Evolutionary conservation across 2,329 filamentous ascomycete species (phyloP).

Genomic region (Colletotrichum somersetense): DNA sequence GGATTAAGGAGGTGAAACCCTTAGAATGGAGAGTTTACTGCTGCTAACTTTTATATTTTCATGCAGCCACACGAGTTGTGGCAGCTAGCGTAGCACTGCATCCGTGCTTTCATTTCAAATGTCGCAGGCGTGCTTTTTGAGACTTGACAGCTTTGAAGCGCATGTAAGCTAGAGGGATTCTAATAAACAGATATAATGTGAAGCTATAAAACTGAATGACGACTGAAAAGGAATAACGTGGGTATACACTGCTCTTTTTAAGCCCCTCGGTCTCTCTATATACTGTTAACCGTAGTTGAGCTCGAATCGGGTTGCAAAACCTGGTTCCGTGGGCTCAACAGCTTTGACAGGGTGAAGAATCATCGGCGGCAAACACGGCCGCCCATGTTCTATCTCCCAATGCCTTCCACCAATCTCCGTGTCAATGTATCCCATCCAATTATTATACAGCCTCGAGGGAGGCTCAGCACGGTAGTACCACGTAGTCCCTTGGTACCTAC

Average conservation of each 20-base stretch:
- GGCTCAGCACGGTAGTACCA: conserved; percentile 72
- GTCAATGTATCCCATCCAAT: conserved; percentile 72
- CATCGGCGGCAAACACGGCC: conserved; percentile 69
- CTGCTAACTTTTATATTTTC: too few relatives aligned
- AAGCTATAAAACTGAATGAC: too few relatives aligned
- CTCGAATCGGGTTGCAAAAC: conserved; percentile 54
- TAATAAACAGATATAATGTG: too few relatives aligned
- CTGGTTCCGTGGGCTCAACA: conserved; percentile 62
- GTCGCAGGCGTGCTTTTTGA: too few relatives aligned
- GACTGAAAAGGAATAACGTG: too few relatives aligned
- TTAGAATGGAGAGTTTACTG: too few relatives aligned
- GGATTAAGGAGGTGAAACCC: too few relatives aligned
- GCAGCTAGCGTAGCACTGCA: too few relatives aligned
- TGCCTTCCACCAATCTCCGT: conserved; percentile 64
- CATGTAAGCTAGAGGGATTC: too few relatives aligned
- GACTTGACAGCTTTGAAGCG: too few relatives aligned
- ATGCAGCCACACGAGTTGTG: too few relatives aligned
- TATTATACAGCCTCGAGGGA: conserved; percentile 70
- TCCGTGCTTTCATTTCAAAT: too few relatives aligned
- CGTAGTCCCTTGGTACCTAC: conserved; percentile 68
- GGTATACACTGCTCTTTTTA: background rate
- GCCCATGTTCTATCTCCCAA: conserved; percentile 69
- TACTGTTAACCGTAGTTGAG: conserved; percentile 53
- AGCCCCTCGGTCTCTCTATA: rapidly evolving
- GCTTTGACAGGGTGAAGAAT: conserved; percentile 72